phyloP scores from a whole-genome alignment of 202 grass and related monocot genomes.

The Tripidium arundinaceum region DNA sequence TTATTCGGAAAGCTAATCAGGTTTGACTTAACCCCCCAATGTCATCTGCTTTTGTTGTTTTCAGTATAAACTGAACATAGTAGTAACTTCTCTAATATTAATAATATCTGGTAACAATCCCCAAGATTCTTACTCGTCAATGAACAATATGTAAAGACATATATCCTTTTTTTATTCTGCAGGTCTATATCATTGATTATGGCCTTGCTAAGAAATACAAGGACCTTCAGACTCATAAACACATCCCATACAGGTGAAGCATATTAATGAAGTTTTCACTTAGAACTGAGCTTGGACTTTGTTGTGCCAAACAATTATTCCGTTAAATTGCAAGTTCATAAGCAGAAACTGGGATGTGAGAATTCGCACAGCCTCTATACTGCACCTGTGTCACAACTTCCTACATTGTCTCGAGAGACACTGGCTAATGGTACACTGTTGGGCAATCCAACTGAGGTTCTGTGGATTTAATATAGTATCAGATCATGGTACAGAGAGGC shows the following conservation, averaged over 20 bases:
- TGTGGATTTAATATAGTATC: neutral
- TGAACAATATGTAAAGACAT: slow-evolving; percentile 12
- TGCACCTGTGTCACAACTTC: neutral
- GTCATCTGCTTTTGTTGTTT: slow-evolving; percentile 4
- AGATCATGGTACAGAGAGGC: neutral
- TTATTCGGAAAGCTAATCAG: slow-evolving; percentile 96
- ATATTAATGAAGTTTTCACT: slow-evolving; percentile 13
- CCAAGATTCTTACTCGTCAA: neutral
- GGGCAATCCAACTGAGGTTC: neutral
- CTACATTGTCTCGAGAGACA: neutral
- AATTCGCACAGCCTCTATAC: neutral
- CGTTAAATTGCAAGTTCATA: slow-evolving; percentile 10
- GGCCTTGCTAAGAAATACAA: slow-evolving; percentile 97
- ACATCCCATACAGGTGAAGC: slow-evolving; percentile 87
- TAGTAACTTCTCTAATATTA: neutral
- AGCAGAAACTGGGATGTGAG: neutral
- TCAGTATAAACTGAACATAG: neutral
- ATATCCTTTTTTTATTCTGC: neutral
- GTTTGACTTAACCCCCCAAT: slow-evolving; percentile 28
- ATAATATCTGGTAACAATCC: neutral
- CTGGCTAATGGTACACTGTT: neutral
- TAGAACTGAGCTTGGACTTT: slow-evolving; percentile 6
- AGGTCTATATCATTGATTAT: slow-evolving; percentile 99
- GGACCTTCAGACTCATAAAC: slow-evolving; percentile 94
- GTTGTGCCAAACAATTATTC: slow-evolving; percentile 1